Evolutionary conservation across 192 early-diverging fungal species (phyloP), one percentile per base, ranked within the genome.

Genomic region (Backusella sp.): DNA sequence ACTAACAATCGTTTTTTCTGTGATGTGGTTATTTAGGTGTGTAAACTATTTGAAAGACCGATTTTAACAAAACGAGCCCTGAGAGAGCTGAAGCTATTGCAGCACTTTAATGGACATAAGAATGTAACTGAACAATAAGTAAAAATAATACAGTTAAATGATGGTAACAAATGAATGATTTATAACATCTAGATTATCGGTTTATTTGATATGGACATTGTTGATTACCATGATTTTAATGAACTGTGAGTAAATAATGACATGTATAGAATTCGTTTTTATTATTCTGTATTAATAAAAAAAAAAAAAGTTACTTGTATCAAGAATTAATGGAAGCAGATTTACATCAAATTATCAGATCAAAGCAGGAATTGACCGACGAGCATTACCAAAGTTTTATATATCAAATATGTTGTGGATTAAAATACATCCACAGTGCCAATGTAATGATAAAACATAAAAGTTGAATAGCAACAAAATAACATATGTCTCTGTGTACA

Each of bases 41-140:
- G 44, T 62, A 87, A 85, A 72, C 91, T 95, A 46, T 96, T 95
- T 85, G 94, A 96, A 59, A 93, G 96, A 85, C 88, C 91, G 49
- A 95, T 98, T 73, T 87, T 98, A 9, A 93, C 96, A 39, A 97
- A 97, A 86, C 88, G 97, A 68, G 96, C 95, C 34, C 79, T 98
- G 74, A 90, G 97, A 66, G 97, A 98, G 84, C 89, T 98, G 80
- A 98, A 98, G 84, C 90, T 98, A 15, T 86, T 98, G 76, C 86
- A 91, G 56, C 97, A 98, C 81, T 95, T 98, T 73, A 96, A 94
- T 80, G 97, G 97, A 73, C 95, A 98, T 79, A 96, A 98, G 70
- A 98, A 98, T 86, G 86, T 91, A 49, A 49, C 1, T 17, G 46
- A 5, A 39, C 7, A 39, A 11, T 39, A 44, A 44, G 42, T 19